A percentile compares a stretch with the other conserved stretches of the same genome.
phyloP scores from a whole-genome alignment of 148 eudicot species.

The Nepenthes gracilis region DNA sequence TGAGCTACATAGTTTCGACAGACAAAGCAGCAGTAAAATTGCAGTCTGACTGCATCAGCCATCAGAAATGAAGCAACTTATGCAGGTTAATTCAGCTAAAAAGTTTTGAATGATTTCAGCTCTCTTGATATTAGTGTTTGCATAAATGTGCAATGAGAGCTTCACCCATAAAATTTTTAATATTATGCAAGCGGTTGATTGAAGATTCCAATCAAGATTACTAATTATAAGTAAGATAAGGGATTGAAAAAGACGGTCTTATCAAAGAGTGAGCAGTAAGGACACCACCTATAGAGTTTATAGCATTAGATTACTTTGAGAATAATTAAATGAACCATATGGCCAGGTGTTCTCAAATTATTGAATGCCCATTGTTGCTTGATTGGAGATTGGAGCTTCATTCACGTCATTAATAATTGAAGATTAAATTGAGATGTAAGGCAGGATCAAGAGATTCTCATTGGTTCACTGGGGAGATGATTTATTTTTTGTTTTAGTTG shows the following conservation, averaged over 20 bases:
- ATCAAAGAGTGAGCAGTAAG: no score
- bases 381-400: slow-evolving; percentile 2
- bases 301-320: no score
- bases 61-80: slow-evolving; percentile 1
- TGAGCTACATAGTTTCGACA: slow-evolving; percentile 4
- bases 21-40: slow-evolving; percentile 1
- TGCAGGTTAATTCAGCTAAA: background rate
- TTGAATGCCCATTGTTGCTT: slow-evolving; percentile 8
- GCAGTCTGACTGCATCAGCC: slow-evolving; percentile 10
- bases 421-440: background rate
- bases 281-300: no score
- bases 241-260: slow-evolving; percentile 5
- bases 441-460: no score
- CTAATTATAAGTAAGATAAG: slow-evolving; percentile 5
- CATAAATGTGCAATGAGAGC: background rate
- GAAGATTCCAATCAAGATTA: slow-evolving; percentile 9
- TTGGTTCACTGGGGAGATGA: no score
- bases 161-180: slow-evolving; percentile 9
- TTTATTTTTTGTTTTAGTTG: no score
- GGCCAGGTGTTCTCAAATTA: no score
- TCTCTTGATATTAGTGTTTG: background rate
- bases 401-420: background rate
- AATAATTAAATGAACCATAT: no score
- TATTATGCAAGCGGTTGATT: slow-evolving; percentile 10
- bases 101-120: background rate